These are phyloP conservation scores for Hypoxylon sp. DNA, from an alignment of 2,329 filamentous ascomycete species.

Conservation along the genomic window DNA sequence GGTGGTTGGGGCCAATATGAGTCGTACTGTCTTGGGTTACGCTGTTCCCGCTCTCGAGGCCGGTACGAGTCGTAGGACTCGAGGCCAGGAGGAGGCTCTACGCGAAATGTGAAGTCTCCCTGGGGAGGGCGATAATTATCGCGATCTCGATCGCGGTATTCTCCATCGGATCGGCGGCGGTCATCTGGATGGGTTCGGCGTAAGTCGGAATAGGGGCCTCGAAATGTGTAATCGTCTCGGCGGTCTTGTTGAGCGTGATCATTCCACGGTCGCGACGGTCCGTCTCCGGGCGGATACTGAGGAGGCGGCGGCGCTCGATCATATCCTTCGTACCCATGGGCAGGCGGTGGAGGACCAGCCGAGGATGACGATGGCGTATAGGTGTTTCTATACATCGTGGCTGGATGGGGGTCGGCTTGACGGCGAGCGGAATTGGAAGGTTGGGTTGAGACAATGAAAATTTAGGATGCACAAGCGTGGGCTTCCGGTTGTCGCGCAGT, in stretches of 20 bases:
- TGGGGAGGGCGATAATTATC: conserved; percentile 55
- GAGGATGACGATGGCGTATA: conserved; percentile 26
- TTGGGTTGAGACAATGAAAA: conserved; percentile 10
- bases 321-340: conserved; percentile 37
- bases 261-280: conserved; percentile 30
- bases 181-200: conserved; percentile 38
- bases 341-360: conserved; percentile 19
- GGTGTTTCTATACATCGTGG: conserved; percentile 34
- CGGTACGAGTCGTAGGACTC: conserved; percentile 55
- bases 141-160: conserved; percentile 34
- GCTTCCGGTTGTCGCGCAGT: too few relatives aligned
- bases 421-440: conserved; percentile 5
- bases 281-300: conserved; percentile 17
- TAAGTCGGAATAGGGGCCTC: conserved; percentile 47
- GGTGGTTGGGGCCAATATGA: conserved; percentile 19
- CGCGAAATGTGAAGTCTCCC: conserved; percentile 68
- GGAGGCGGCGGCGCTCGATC: conserved; percentile 28
- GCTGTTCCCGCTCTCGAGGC: conserved; percentile 42
- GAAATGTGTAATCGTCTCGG: conserved; percentile 40
- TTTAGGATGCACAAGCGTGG: too few relatives aligned
- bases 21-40: conserved; percentile 28
- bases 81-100: conserved; percentile 65
- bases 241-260: conserved; percentile 35
- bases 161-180: conserved; percentile 25
- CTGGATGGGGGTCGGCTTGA: background rate